Evolutionary conservation across 1,284 basidiomycete genomes (phyloP).

Genomic region (Apiotrichum gamsii): DNA sequence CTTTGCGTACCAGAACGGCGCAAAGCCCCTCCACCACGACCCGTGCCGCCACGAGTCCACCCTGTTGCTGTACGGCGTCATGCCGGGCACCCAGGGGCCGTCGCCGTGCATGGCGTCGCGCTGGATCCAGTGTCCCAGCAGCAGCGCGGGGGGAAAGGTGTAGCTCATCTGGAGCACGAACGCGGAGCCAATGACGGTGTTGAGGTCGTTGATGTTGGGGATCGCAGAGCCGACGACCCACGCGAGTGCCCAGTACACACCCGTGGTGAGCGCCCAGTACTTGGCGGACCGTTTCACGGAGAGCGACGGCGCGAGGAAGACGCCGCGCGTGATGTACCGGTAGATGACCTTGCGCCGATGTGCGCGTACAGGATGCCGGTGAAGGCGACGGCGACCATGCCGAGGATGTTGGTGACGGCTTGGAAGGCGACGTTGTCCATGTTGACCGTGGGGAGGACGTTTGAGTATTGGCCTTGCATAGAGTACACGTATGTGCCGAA

Average conservation of each 20-base stretch:
- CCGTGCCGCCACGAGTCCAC: not conserved
- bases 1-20: constrained; percentile 1
- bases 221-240: constrained; percentile 59
- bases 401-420: constrained; percentile 51
- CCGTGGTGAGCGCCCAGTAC: constrained; percentile 41
- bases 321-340: constrained; percentile 48
- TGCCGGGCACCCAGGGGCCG: not conserved
- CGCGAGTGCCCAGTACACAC: constrained; percentile 46
- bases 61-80: not conserved
- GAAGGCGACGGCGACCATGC: constrained; percentile 46
- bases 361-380: constrained; percentile 62
- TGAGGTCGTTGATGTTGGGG: constrained; percentile 55
- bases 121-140: constrained; percentile 7
- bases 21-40: constrained; percentile 3
- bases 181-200: constrained; percentile 51
- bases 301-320: constrained; percentile 54
- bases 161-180: not conserved
- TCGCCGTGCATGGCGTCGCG: constrained; percentile 1
- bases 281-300: constrained; percentile 51
- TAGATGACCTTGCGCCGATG: constrained; percentile 39
- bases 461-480: constrained; percentile 56
- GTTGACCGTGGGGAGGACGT: constrained; percentile 57
- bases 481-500: constrained; percentile 52
- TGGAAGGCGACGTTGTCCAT: constrained; percentile 51
- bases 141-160: constrained; percentile 3